Base-by-base conservation (phyloP, 2,329 filamentous ascomycete genomes). In the Phaeosphaeria sp. region DNA sequence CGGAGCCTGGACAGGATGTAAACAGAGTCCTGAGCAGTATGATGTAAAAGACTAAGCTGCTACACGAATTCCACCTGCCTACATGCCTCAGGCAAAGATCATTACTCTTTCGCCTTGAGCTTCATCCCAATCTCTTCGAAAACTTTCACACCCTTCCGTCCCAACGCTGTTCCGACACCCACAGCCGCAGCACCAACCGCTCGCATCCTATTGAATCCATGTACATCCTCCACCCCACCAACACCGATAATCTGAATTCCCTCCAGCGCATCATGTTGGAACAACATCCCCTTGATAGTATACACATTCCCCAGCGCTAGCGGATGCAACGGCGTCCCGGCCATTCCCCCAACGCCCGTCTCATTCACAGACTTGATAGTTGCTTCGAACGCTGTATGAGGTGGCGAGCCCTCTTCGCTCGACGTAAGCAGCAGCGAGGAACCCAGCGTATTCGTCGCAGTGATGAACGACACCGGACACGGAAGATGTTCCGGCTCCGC, bases 281-380 rank as follows among this genome's bases (percentile, higher is more conserved):
- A 85, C 17, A 93, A 73, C 76, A 90, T 71, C 20, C 72, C 74
- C 20, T 87, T 77, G n/a, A 94, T 81, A 0, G 85, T 88, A n/a
- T 80, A 81, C 30, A 93, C 90, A 66, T 93, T 94, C 0, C 91
- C 91, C 27, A 94, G 75, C 0, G 90, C 88, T 0, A 94, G 78
- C 0, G 90, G 87, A 75, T 93, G 91, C 44, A 94, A 77, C 18
- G 89, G 84, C 11, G 89, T 83, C 0, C 91, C 91, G 0, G 89
- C 90, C 77, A 93, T 81, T 0, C 90, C 91, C 0, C 90, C 91
- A 2, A 91, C 80, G 0, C 89, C 89, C 0, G 73, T 78, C 0
- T 81, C 77, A 2, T 79, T 82, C 0, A 84, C 84, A 1, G 87
- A 84, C 7, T 79, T 79, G 1, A 89, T 74, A 2, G 78, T 77